Base-by-base conservation (phyloP, 768 basidiomycete genomes). In the Lyophyllum decastes region DNA sequence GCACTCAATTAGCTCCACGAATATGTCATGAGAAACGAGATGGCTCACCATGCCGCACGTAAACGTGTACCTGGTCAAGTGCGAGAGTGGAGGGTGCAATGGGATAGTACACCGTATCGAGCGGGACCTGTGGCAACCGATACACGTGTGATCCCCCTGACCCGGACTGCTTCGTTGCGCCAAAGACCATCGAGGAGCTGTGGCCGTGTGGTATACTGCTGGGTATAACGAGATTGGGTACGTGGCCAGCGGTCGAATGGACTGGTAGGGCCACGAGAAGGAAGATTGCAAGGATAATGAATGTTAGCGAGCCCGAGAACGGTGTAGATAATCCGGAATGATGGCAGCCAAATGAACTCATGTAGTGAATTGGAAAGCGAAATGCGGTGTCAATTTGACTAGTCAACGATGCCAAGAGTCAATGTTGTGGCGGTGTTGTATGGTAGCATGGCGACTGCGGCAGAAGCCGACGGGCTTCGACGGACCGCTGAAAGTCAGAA, bases 11-110 rank as follows among this genome's bases (percentile, higher is more conserved):
- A 48, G 35, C 25, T 6, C 16, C 14, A 7, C 14, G 40, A 44
- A 7, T 14, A 24, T 7, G 10, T 3, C 40, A 49, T 1, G 17
- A 30, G 17, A 25, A 49, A 35, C 24, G 19, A 24, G 26, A 27
- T 16, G 2, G 73, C 84, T 48, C 55, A 89, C 90, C 90, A 68
- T 92, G 90, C 24, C 90, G 78, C 4, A 89, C 82, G 65, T 84
- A 92, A 38, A 91, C 70, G 67, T 92, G 87, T 11, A 92, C 88
- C 68, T 91, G 90, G 66, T 87, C 79, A 40, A 92, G 73, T 61
- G 76, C 58, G 17, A 92, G 75, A 24, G 73, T 79, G 1, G 70
- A 56, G 1, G 89, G 89, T 0, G 85, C 80, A 33, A 76, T 67
- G 3, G 85, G 82, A 65, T 92, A 92, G 8, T 72, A 71, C 22